Percentiles rank a stretch among this genome's conserved stretches.
Evolutionary conservation across 225 moss, liverwort and hornwort species (phyloP).

Genomic region (Straminergon stramineum): DNA sequence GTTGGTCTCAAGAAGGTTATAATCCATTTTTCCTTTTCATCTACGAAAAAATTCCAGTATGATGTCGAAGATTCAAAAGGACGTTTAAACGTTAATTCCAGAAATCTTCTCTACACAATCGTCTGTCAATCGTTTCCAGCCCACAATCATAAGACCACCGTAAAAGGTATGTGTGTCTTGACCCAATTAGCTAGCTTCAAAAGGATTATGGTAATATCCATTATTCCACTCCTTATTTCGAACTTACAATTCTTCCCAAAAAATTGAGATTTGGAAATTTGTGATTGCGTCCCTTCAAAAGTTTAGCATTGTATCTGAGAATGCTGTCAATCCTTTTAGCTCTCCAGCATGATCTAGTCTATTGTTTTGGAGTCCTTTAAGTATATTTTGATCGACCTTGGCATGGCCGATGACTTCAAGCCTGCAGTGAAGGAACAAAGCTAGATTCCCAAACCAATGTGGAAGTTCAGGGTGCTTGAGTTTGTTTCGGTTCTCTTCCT

Average conservation of each 20-base stretch:
- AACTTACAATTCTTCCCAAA: accelerated
- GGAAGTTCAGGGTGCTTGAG: no score
- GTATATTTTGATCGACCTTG: neutral
- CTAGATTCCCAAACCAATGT: neutral
- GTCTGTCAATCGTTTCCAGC: neutral
- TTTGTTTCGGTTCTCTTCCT: neutral
- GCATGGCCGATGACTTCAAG: no score
- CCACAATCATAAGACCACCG: neutral
- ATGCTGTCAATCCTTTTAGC: no score
- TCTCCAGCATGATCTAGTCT: neutral
- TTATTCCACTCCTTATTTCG: neutral
- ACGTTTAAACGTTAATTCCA: no score
- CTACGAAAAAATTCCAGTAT: no score
- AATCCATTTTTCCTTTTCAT: no score
- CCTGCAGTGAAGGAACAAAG: no score
- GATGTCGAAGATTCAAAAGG: no score
- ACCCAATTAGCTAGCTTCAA: neutral
- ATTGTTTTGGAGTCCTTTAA: neutral
- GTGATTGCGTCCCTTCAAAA: no score
- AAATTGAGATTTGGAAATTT: neutral
- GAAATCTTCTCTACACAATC: neutral
- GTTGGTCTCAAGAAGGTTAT: neutral
- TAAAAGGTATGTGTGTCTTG: neutral
- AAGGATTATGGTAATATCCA: neutral
- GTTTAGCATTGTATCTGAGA: neutral